Evolutionary conservation across 2,329 filamentous ascomycete genomes (phyloP).

Genomic region (Fusarium sp.): DNA sequence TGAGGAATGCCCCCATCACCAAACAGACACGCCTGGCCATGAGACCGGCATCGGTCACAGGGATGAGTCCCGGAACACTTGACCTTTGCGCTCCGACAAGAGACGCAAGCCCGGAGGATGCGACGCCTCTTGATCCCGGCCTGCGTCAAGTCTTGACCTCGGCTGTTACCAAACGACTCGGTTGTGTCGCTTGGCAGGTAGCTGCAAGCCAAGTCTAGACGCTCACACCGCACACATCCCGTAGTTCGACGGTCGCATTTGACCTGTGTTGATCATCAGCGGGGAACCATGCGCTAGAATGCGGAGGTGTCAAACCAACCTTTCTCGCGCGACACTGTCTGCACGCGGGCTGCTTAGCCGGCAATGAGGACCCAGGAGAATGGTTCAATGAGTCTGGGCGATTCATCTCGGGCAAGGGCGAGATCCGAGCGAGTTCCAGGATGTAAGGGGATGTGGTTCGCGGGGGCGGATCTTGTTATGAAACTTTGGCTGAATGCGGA

Average conservation of each 20-base stretch:
- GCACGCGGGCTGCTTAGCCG: constrained; percentile 25
- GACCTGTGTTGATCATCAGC: constrained; percentile 33
- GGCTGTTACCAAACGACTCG: neutral
- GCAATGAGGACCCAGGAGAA: constrained; percentile 1
- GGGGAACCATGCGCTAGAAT: neutral
- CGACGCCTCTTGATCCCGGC: constrained; percentile 46
- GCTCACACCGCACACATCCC: constrained; percentile 34
- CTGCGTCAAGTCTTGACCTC: constrained; percentile 34
- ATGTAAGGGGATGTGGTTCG: neutral
- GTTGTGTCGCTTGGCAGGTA: neutral
- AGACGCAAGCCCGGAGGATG: constrained; percentile 44
- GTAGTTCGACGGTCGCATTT: constrained; percentile 41
- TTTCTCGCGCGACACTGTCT: constrained; percentile 43
- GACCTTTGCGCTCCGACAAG: constrained; percentile 51
- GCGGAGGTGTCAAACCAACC: constrained; percentile 14
- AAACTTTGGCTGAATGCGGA: neutral
- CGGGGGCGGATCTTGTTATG: constrained; percentile 8
- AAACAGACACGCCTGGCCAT: constrained; percentile 17
- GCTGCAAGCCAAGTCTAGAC: constrained; percentile 26
- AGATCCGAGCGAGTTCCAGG: constrained; percentile 28
- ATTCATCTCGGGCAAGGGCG: constrained; percentile 13
- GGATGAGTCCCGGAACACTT: constrained; percentile 51
- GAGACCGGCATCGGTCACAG: constrained; percentile 47
- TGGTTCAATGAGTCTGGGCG: neutral
- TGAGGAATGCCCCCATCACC: neutral